phyloP scores from a whole-genome alignment of 495 filamentous ascomycete species.

The Chaetomium fimeti region DNA sequence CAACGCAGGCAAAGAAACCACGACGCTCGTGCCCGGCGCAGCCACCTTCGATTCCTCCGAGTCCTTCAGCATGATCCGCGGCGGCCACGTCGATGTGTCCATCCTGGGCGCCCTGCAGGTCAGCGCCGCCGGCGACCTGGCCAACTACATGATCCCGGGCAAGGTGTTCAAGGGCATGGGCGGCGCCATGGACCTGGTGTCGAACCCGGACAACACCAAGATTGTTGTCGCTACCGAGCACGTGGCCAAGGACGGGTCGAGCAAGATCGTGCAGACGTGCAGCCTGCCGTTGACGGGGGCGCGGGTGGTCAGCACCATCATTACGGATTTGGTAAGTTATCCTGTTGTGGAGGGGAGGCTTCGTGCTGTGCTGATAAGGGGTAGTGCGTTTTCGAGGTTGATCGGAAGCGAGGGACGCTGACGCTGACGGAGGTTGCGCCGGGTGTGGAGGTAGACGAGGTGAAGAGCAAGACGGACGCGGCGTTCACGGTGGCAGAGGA shows the following conservation, averaged over 20 bases:
- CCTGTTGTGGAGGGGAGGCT: not conserved
- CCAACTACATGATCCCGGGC: conserved; percentile 65
- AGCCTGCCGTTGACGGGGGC: conserved; percentile 57
- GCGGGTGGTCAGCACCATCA: conserved; percentile 54
- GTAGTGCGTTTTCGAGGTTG: conserved; percentile 58
- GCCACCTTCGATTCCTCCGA: conserved; percentile 58
- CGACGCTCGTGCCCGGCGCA: conserved; percentile 57
- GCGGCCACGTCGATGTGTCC: conserved; percentile 59
- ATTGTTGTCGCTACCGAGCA: conserved; percentile 63
- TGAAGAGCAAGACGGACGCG: conserved; percentile 55
- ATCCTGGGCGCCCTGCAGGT: conserved; percentile 63
- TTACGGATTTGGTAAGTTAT: conserved; percentile 54
- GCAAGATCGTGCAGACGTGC: conserved; percentile 59
- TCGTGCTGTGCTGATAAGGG: conserved; percentile 10
- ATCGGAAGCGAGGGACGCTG: conserved; percentile 49
- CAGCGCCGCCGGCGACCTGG: conserved; percentile 56
- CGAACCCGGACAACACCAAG: conserved; percentile 59
- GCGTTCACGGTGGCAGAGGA: conserved; percentile 50
- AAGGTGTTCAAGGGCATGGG: conserved; percentile 65
- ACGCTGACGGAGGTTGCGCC: conserved; percentile 58
- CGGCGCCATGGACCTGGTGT: conserved; percentile 63
- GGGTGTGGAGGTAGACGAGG: conserved; percentile 53
- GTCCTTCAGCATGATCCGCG: conserved; percentile 62
- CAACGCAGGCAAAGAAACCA: conserved; percentile 63
- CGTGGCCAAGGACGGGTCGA: conserved; percentile 58